Evolutionary conservation across 1,284 basidiomycete species (phyloP).

Genomic region (Phlebopus sp.): DNA sequence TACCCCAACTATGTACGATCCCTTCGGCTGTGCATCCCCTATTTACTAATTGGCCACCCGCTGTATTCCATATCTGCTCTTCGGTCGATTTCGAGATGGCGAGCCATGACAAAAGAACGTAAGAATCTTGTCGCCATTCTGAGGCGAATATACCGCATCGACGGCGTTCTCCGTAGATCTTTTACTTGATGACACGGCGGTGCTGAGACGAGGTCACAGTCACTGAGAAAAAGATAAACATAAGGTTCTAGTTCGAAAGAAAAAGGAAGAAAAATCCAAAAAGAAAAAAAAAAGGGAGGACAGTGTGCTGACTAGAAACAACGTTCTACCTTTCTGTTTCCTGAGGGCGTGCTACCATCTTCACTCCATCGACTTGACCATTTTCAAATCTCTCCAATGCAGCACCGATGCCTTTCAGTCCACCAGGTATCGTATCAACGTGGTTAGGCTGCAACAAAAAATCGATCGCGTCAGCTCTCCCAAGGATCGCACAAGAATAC

Average conservation of each 20-base stretch:
- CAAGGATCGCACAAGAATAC: neutral
- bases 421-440: constrained; percentile 28
- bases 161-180: constrained; percentile 27
- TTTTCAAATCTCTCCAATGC: constrained; percentile 31
- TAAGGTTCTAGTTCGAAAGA: constrained; percentile 18
- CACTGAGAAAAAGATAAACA: constrained; percentile 19
- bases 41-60: constrained; percentile 31
- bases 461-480: constrained; percentile 5
- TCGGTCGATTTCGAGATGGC: constrained; percentile 24
- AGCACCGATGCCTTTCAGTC: constrained; percentile 28
- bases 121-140: constrained; percentile 31
- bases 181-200: constrained; percentile 18
- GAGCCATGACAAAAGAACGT: constrained; percentile 28
- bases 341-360: constrained; percentile 30
- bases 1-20: constrained; percentile 11
- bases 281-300: constrained; percentile 5
- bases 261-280: no score
- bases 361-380: constrained; percentile 33
- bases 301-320: constrained; percentile 14
- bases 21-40: constrained; percentile 11
- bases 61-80: constrained; percentile 27
- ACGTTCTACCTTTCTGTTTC: constrained; percentile 33
- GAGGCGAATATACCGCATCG: constrained; percentile 28
- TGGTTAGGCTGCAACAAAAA: constrained; percentile 21
- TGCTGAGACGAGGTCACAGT: constrained; percentile 18